Evolutionary conservation across 192 early-diverging fungal genomes (phyloP).

Genomic region (Mortierella alpina): DNA sequence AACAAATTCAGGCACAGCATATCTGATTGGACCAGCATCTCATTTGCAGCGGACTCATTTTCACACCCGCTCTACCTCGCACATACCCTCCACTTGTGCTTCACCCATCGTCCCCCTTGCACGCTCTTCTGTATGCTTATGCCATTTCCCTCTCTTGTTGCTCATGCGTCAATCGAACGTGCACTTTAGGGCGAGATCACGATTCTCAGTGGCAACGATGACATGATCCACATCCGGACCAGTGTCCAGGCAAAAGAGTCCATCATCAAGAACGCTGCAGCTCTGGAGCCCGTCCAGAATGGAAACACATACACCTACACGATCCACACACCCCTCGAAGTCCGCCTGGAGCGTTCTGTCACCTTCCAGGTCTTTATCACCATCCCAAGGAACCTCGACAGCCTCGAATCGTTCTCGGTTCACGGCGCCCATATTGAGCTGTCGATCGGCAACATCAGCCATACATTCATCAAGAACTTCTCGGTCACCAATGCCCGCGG

Average conservation of each 20-base stretch:
- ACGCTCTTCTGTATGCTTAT: background rate
- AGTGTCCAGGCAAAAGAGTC: constrained; percentile 52
- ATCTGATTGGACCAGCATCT: background rate
- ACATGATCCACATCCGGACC: constrained; percentile 48
- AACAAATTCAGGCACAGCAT: too few relatives aligned
- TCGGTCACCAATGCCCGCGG: constrained; percentile 14
- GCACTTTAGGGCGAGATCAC: constrained; percentile 46
- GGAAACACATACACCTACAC: constrained; percentile 47
- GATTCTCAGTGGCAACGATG: constrained; percentile 47
- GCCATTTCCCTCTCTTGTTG: background rate
- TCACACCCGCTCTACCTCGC: background rate
- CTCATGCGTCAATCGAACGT: background rate
- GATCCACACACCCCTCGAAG: constrained; percentile 42
- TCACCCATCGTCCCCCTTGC: background rate
- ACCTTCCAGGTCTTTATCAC: constrained; percentile 48
- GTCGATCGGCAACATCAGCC: constrained; percentile 46
- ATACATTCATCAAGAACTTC: constrained; percentile 44
- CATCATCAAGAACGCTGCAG: constrained; percentile 48
- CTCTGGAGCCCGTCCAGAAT: constrained; percentile 42
- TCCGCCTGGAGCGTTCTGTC: constrained; percentile 15
- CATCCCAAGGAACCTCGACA: constrained; percentile 32
- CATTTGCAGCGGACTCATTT: background rate
- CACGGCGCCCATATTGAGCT: constrained; percentile 24
- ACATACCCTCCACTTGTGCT: too few relatives aligned
- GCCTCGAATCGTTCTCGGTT: constrained; percentile 39